These are phyloP conservation scores for Aspergillus wentii DNA, from an alignment of 495 filamentous ascomycete genomes.

Conservation along the genomic window DNA sequence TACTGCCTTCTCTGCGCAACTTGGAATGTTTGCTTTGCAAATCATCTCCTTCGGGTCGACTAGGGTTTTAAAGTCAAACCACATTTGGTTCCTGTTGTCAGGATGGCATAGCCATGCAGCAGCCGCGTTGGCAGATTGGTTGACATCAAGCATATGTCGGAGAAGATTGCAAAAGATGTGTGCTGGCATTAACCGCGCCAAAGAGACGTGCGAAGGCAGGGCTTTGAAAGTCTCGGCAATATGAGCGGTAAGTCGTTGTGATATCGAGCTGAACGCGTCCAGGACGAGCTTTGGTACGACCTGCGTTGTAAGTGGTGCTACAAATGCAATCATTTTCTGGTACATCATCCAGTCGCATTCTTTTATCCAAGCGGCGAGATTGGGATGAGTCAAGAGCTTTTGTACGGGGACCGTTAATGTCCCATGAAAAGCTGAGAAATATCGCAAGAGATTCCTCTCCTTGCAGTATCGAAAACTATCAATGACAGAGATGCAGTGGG, in stretches of 20 bases:
- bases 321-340: slow-evolving; percentile 88
- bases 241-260: slow-evolving; percentile 69
- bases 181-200: slow-evolving; percentile 82
- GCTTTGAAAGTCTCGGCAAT: slow-evolving; percentile 73
- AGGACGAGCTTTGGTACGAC: slow-evolving; percentile 81
- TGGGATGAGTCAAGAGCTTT: slow-evolving; percentile 79
- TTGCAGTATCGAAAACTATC: slow-evolving; percentile 94
- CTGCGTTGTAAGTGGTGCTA: slow-evolving; percentile 79
- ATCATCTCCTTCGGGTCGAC: slow-evolving; percentile 62
- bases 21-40: slow-evolving; percentile 36
- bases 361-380: slow-evolving; percentile 86
- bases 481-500: slow-evolving; percentile 90
- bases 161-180: slow-evolving; percentile 82
- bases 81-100: slow-evolving; percentile 68
- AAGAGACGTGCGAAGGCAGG: slow-evolving; percentile 75
- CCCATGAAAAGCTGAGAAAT: slow-evolving; percentile 94
- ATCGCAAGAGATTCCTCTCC: slow-evolving; percentile 87
- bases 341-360: slow-evolving; percentile 95
- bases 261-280: slow-evolving; percentile 78
- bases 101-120: slow-evolving; percentile 46
- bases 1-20: slow-evolving; percentile 38
- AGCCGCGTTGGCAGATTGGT: slow-evolving; percentile 67
- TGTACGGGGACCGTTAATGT: slow-evolving; percentile 96
- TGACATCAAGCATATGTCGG: slow-evolving; percentile 81
- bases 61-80: slow-evolving; percentile 78